A percentile compares a stretch with the other conserved stretches of the same genome.
Evolutionary conservation across 2,329 filamentous ascomycete species (phyloP).

Genomic region (Berkeleyomyces rouxiae): DNA sequence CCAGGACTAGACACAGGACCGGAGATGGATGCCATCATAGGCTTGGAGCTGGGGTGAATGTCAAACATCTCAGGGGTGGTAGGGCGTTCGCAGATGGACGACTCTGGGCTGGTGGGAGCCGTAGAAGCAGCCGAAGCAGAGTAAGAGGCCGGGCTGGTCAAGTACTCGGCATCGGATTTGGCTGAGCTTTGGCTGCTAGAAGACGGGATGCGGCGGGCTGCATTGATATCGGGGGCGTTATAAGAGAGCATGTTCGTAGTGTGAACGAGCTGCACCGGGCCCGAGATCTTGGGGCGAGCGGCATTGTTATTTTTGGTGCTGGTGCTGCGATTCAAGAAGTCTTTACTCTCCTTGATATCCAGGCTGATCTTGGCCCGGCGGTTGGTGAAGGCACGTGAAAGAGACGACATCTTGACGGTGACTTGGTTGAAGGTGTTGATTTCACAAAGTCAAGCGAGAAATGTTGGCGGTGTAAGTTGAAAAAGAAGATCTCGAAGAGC

Average conservation of each 20-base stretch:
- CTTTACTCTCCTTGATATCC: slow-evolving; percentile 27
- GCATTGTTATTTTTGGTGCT: slow-evolving; percentile 29
- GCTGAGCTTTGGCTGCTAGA: slow-evolving; percentile 35
- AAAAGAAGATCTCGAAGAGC: slow-evolving; percentile 3
- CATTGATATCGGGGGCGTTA: slow-evolving; percentile 66
- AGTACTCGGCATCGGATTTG: slow-evolving; percentile 53
- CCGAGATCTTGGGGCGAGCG: slow-evolving; percentile 59
- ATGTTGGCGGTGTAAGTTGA: neutral
- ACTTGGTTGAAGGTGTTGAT: slow-evolving; percentile 2
- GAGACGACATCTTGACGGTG: slow-evolving; percentile 31
- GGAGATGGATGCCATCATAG: neutral
- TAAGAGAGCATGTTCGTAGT: slow-evolving; percentile 95
- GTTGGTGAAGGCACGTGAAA: slow-evolving; percentile 57
- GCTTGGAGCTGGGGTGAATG: slow-evolving; percentile 27
- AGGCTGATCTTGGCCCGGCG: slow-evolving; percentile 41
- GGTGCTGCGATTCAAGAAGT: slow-evolving; percentile 32
- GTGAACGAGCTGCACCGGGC: slow-evolving; percentile 70
- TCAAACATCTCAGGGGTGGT: slow-evolving; percentile 45
- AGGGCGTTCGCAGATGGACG: slow-evolving; percentile 37
- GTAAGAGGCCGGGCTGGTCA: slow-evolving; percentile 31
- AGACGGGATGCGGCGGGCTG: slow-evolving; percentile 26
- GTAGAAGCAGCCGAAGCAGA: slow-evolving; percentile 32
- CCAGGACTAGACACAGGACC: slow-evolving; percentile 17
- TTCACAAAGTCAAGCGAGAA: neutral
- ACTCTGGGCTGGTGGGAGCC: slow-evolving; percentile 52